Evolutionary conservation across 1,139 yeast genomes (phyloP), one percentile per base, ranked within the genome.

Genomic region (Pichia kudriavzevii): DNA sequence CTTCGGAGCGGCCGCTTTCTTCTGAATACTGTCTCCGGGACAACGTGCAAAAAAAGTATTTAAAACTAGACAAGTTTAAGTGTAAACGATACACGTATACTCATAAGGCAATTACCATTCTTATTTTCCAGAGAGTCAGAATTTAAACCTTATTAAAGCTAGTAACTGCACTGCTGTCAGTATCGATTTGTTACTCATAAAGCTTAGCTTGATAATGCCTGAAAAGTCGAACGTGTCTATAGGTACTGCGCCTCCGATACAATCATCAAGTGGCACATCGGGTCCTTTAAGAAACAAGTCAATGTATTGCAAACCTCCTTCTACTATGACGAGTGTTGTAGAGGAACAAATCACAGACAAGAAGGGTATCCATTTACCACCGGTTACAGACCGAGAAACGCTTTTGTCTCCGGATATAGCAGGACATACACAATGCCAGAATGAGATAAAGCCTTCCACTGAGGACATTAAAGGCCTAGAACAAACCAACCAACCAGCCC

Each of bases 331-430:
- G 11, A 41, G 49, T n/a, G 52, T 45, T 8, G 50, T 49, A 8
- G 50, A 44, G 31, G 55, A 51, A 30, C 50, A 45, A 30, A 48
- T 45, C 5, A 34, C 32, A 12, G 45, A 43, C 20, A 32, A 40
- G 2, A 47, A 41, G 15, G 31, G 42, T 8, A 35, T 47, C 6
- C 53, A 49, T 30, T 38, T 51, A 5, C 29, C 43, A 27, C 54
- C 52, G 14, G 11, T 26, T 4, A n/a, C n/a, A n/a, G n/a, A n/a
- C n/a, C n/a, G n/a, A n/a, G n/a, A n/a, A n/a, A n/a, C n/a, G n/a
- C n/a, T n/a, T n/a, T n/a, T n/a, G 12, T 14, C 23, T 7, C 13
- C 32, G 10, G 35, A 32, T 15, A 19, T 23, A n/a, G 5, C 18
- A 12, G 35, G 23, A 11, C 14, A 4, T 7, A 26, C 22, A 8